These are phyloP conservation scores for Aquilaria agallochum DNA, from an alignment of 441 rosid species.

Conservation along the genomic window DNA sequence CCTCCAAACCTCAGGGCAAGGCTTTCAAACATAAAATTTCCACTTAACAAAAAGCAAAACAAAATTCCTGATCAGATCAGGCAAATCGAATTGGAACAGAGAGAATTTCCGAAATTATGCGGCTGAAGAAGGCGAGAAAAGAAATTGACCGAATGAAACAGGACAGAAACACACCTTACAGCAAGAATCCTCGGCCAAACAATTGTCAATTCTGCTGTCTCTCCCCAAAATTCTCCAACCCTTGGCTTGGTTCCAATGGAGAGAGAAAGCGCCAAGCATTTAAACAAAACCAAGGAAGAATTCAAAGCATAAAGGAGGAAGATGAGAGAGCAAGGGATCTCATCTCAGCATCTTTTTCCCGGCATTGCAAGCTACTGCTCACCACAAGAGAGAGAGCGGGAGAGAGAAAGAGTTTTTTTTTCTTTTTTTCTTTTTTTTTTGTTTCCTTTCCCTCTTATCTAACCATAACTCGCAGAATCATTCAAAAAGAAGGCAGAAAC, in stretches of 20 bases:
- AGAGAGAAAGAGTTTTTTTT: slow-evolving; percentile 13
- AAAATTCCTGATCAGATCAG: slow-evolving; percentile 26
- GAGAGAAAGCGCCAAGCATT: slow-evolving; percentile 17
- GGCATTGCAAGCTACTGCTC: slow-evolving; percentile 46
- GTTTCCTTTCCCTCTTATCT: slow-evolving; percentile 30
- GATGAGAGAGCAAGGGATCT: slow-evolving; percentile 20
- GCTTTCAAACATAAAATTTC: neutral
- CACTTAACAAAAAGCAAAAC: slow-evolving; percentile 6
- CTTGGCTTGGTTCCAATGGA: slow-evolving; percentile 2
- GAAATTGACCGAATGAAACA: slow-evolving; percentile 21
- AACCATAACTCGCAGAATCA: slow-evolving; percentile 29
- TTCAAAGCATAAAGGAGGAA: slow-evolving; percentile 7
- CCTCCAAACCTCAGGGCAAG: neutral
- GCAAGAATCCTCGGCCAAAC: slow-evolving; percentile 16
- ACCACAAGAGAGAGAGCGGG: slow-evolving; percentile 28
- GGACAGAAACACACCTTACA: slow-evolving; percentile 32
- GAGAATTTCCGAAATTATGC: neutral
- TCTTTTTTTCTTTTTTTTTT: slow-evolving; percentile 25
- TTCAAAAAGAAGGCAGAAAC: slow-evolving; percentile 12
- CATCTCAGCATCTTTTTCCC: slow-evolving; percentile 43
- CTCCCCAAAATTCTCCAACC: slow-evolving; percentile 17
- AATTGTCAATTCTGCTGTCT: slow-evolving; percentile 18
- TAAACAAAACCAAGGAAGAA: slow-evolving; percentile 7
- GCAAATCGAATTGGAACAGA: neutral
- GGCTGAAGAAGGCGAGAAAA: slow-evolving; percentile 7